phyloP scores from a whole-genome alignment of 2,329 filamentous ascomycete genomes.

The Pyrenophora teres region DNA sequence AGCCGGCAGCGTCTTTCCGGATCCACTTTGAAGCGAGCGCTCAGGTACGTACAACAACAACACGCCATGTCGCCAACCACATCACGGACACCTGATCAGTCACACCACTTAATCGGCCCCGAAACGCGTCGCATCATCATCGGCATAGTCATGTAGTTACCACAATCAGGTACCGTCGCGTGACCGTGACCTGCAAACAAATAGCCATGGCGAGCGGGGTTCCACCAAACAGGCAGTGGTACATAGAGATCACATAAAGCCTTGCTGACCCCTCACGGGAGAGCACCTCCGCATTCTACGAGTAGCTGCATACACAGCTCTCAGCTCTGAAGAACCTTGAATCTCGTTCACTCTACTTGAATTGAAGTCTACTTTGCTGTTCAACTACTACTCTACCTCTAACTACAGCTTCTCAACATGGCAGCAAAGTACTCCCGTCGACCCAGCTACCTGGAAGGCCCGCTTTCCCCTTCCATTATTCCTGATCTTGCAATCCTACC shows the following conservation, averaged over 20 bases:
- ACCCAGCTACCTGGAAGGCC: slow-evolving; percentile 32
- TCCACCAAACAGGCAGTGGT: slow-evolving; percentile 22
- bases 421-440: slow-evolving; percentile 37
- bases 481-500: slow-evolving; percentile 42
- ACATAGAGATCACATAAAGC: slow-evolving; percentile 46
- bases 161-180: slow-evolving; percentile 22
- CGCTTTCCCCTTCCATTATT: slow-evolving; percentile 38
- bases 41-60: slow-evolving; percentile 18
- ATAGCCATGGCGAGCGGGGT: slow-evolving; percentile 33
- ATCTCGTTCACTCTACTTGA: slow-evolving; percentile 1
- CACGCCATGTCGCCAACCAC: slow-evolving; percentile 27
- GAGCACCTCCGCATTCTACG: slow-evolving; percentile 26
- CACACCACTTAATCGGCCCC: slow-evolving; percentile 26
- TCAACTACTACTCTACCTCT: background rate
- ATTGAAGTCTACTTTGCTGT: slow-evolving; percentile 6
- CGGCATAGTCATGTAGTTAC: slow-evolving; percentile 12
- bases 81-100: slow-evolving; percentile 28
- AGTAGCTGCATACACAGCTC: slow-evolving; percentile 15
- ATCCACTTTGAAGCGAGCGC: slow-evolving; percentile 17
- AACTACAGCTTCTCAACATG: slow-evolving; percentile 20
- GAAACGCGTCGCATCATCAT: slow-evolving; percentile 19
- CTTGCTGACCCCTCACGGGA: slow-evolving; percentile 39
- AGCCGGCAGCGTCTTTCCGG: slow-evolving; percentile 14
- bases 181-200: slow-evolving; percentile 39
- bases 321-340: slow-evolving; percentile 1